phyloP scores from a whole-genome alignment of 2,329 filamentous ascomycete genomes.

The Tolypocladium pustulatum region DNA sequence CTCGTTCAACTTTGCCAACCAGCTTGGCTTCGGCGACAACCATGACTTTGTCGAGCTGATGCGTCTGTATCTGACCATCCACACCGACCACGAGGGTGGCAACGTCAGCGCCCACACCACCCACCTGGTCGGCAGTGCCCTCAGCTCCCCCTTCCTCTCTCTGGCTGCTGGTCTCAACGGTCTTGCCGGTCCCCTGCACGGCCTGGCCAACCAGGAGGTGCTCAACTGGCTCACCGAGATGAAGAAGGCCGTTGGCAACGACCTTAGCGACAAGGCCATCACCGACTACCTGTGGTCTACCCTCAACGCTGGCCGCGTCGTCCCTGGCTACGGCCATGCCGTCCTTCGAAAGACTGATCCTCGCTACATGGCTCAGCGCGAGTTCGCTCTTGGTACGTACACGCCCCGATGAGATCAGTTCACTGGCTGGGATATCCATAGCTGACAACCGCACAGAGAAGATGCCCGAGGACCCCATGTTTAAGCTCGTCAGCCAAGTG shows the following conservation, averaged over 20 bases:
- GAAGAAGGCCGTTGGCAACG: constrained; percentile 89
- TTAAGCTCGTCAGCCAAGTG: constrained; percentile 99
- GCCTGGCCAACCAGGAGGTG: constrained; percentile 98
- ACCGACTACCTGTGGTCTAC: constrained; percentile 98
- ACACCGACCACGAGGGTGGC: constrained; percentile 99
- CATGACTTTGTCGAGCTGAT: constrained; percentile 95
- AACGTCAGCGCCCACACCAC: constrained; percentile 99
- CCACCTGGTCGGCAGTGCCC: constrained; percentile 90
- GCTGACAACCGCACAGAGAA: constrained; percentile 44
- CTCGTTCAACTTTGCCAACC: constrained; percentile 98
- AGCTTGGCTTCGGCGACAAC: constrained; percentile 94
- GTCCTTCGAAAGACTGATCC: constrained; percentile 99
- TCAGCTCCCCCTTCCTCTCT: constrained; percentile 96
- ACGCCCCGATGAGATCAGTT: neutral
- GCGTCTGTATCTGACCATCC: constrained; percentile 98
- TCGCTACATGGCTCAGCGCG: constrained; percentile 95
- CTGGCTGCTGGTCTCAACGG: constrained; percentile 94
- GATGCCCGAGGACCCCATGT: constrained; percentile 96
- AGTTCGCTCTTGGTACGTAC: constrained; percentile 66
- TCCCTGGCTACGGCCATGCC: constrained; percentile 96
- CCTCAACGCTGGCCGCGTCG: constrained; percentile 88
- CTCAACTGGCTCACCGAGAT: constrained; percentile 99
- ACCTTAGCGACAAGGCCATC: constrained; percentile 93
- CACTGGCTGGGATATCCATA: neutral
- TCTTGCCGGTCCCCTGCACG: constrained; percentile 95